Conservation (phyloP, 2,329 filamentous ascomycete genomes). For the Fusarium neocosmosporiellum region DNA sequence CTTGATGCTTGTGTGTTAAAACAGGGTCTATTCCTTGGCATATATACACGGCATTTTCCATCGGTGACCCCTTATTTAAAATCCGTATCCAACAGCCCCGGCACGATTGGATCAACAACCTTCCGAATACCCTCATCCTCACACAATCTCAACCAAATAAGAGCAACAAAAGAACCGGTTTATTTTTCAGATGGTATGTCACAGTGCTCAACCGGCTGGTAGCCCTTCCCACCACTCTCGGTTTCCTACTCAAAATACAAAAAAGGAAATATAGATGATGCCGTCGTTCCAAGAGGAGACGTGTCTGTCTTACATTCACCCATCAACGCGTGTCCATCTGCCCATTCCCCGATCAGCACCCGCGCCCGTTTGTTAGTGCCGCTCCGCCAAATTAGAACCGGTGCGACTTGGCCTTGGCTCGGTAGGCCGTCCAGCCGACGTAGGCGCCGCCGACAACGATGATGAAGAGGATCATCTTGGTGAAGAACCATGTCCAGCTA, state of each 20-base stretch:
- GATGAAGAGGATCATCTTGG: conserved; percentile 85
- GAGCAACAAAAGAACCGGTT: conserved; percentile 26
- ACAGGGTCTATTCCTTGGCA: background rate
- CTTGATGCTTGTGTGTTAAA: background rate
- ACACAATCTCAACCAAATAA: background rate
- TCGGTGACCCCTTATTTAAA: background rate
- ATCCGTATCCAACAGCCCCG: background rate
- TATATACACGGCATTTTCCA: background rate
- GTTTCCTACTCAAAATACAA: conserved; percentile 28
- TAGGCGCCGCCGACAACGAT: conserved; percentile 79
- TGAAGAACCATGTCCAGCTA: conserved; percentile 73
- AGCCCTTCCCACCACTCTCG: conserved; percentile 16
- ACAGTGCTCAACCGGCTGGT: conserved; percentile 26
- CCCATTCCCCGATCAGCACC: background rate
- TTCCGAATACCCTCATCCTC: background rate
- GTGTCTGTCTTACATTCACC: conserved; percentile 14
- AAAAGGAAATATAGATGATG: conserved; percentile 26
- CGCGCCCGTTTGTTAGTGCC: background rate
- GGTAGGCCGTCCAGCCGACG: conserved; percentile 86
- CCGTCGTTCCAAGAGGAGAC: conserved; percentile 27
- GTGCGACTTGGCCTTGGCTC: conserved; percentile 71
- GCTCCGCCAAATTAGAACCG: conserved; percentile 59
- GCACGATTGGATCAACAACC: background rate
- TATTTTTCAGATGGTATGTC: conserved; percentile 23
- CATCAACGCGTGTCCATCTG: conserved; percentile 7